Conservation (phyloP, 768 basidiomycete genomes). For the Auricularia sp. region DNA sequence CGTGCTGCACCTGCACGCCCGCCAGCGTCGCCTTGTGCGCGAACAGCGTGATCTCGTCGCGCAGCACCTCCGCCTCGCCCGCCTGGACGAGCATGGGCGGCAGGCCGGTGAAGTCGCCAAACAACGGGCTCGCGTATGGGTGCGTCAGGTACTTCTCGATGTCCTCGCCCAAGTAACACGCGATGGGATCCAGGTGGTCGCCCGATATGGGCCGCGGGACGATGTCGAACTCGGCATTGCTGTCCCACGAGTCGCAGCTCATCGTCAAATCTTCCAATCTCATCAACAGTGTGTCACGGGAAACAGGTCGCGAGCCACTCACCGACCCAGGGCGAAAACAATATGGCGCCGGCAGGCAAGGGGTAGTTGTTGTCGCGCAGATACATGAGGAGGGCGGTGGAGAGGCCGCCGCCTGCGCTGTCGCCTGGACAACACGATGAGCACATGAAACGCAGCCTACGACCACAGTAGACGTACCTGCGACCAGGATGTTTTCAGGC, state of each 20-base stretch:
- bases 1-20: conserved; percentile 79
- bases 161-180: conserved; percentile 70
- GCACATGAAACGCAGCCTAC: not conserved
- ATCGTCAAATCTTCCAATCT: conserved; percentile 68
- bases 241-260: conserved; percentile 98
- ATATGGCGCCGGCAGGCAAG: conserved; percentile 72
- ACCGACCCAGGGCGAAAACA: conserved; percentile 97
- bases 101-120: conserved; percentile 77
- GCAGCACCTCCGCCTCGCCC: conserved; percentile 90
- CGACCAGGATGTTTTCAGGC: conserved; percentile 79
- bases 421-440: conserved; percentile 42
- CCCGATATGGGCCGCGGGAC: conserved; percentile 61
- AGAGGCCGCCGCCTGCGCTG: conserved; percentile 86
- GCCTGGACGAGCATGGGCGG: conserved; percentile 88
- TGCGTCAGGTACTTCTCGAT: conserved; percentile 82
- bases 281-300: not conserved
- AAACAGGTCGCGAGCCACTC: conserved; percentile 25
- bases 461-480: conserved; percentile 12
- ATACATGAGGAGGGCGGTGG: conserved; percentile 83
- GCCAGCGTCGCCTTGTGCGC: conserved; percentile 87
- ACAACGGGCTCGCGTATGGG: conserved; percentile 91
- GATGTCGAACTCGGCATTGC: conserved; percentile 79
- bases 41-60: conserved; percentile 84
- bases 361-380: conserved; percentile 85
- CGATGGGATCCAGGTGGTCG: conserved; percentile 87